Evolutionary conservation across 495 filamentous ascomycete genomes (phyloP).

Genomic region (Xylaria curta): DNA sequence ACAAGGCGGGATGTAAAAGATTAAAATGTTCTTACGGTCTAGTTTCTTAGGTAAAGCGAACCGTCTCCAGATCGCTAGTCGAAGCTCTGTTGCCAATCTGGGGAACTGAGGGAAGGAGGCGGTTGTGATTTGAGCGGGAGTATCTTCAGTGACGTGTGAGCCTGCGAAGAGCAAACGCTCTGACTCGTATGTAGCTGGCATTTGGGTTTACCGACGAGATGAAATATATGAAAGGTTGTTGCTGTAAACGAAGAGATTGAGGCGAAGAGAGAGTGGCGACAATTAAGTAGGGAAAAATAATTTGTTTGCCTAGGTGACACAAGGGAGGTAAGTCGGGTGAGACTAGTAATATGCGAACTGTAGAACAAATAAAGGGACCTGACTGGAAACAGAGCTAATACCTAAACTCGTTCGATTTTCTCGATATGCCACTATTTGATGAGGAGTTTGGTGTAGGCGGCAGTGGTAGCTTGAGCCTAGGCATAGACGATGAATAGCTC

Average conservation of each 20-base stretch:
- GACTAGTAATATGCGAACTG: background rate
- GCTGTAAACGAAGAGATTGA: background rate
- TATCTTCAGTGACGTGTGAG: background rate
- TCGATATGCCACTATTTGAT: no score
- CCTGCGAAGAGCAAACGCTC: no score
- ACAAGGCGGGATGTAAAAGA: no score
- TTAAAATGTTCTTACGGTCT: background rate
- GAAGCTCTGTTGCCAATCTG: background rate
- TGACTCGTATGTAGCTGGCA: background rate
- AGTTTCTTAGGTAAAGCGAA: background rate
- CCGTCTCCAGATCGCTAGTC: background rate
- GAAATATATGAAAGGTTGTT: background rate
- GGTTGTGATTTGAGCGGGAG: background rate
- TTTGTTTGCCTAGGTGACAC: background rate
- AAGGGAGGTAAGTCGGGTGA: background rate
- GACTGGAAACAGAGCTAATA: no score
- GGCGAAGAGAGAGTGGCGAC: background rate
- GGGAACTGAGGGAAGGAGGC: constrained; percentile 6
- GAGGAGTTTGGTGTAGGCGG: no score
- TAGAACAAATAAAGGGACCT: no score
- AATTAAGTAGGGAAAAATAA: background rate
- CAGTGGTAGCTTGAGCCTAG: no score
- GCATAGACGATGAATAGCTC: no score
- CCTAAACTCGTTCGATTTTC: no score
- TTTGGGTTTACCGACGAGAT: background rate